These are phyloP conservation scores for Epichloe sp. DNA, from an alignment of 2,329 filamentous ascomycete genomes.

Conservation along the genomic window DNA sequence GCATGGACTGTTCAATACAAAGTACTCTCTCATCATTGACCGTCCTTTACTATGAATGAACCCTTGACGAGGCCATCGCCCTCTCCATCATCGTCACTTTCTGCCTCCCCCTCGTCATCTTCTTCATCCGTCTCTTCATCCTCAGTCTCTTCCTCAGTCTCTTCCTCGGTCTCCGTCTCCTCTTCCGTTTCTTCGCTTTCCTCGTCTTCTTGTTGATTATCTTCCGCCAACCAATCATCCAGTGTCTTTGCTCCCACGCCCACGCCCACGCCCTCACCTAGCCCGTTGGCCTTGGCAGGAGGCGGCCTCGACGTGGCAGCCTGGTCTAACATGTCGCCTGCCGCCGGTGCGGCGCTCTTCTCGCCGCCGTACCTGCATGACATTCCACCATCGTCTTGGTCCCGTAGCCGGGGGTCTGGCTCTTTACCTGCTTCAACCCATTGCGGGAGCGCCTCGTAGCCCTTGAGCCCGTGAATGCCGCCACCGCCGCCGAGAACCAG, in stretches of 20 bases:
- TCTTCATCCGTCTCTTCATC: constrained; percentile 40
- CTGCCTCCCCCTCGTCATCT: constrained; percentile 26
- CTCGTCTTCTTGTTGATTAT: constrained; percentile 42
- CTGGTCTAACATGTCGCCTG: constrained; percentile 51
- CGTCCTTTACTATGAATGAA: not conserved
- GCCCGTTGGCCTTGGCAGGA: constrained; percentile 35
- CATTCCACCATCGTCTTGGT: constrained; percentile 31
- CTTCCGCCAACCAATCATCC: constrained; percentile 84
- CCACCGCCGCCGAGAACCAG: constrained; percentile 69
- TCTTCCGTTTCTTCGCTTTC: constrained; percentile 41
- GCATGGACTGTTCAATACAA: too few species aligned
- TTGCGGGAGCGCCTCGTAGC: constrained; percentile 66
- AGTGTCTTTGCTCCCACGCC: constrained; percentile 56
- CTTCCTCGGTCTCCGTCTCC: constrained; percentile 34
- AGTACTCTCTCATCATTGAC: not conserved
- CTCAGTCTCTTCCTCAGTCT: constrained; percentile 37
- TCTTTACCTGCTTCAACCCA: constrained; percentile 77
- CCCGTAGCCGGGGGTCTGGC: constrained; percentile 63
- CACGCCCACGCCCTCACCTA: constrained; percentile 36
- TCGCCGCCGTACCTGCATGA: constrained; percentile 18
- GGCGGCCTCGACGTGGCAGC: constrained; percentile 25
- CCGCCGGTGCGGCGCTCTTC: constrained; percentile 34
- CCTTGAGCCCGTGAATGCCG: constrained; percentile 59
- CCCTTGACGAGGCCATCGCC: constrained; percentile 30
- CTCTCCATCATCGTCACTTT: constrained; percentile 31